These are phyloP conservation scores for Lunasporangiospora selenospora DNA, from an alignment of 192 early-diverging fungal genomes.

Conservation along the genomic window DNA sequence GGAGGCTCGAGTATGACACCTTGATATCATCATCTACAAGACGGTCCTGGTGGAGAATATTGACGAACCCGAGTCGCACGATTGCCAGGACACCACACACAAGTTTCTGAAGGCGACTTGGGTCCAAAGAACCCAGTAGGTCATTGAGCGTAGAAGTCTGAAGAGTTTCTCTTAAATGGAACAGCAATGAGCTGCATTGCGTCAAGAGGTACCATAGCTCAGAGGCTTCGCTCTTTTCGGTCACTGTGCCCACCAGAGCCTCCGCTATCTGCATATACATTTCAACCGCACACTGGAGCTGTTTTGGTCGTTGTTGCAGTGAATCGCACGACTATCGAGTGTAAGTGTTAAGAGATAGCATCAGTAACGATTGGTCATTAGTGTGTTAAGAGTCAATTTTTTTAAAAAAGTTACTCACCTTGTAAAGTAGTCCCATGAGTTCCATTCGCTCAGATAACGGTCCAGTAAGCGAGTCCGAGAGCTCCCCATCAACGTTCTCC, in stretches of 20 bases:
- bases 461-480: conserved; percentile 25
- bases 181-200: conserved; percentile 16
- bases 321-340: conserved; percentile 48
- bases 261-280: conserved; percentile 44
- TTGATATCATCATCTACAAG: conserved; percentile 47
- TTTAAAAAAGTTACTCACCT: conserved; percentile 18
- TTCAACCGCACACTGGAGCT: conserved; percentile 45
- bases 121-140: conserved; percentile 9
- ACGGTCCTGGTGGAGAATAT: conserved; percentile 39
- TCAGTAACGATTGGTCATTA: neutral
- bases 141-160: conserved; percentile 11
- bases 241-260: conserved; percentile 32
- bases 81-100: conserved; percentile 28
- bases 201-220: conserved; percentile 47
- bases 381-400: neutral
- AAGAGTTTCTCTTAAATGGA: conserved; percentile 21
- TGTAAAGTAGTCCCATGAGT: conserved; percentile 46
- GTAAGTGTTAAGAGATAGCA: no score
- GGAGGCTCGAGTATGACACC: conserved; percentile 29
- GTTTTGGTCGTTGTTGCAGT: conserved; percentile 22
- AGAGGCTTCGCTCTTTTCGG: conserved; percentile 42
- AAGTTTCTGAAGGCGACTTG: conserved; percentile 16
- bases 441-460: conserved; percentile 45
- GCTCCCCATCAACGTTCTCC: neutral
- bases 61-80: conserved; percentile 33